phyloP scores from a whole-genome alignment of 2,329 filamentous ascomycete species.

The Rachicladosporium sp. region DNA sequence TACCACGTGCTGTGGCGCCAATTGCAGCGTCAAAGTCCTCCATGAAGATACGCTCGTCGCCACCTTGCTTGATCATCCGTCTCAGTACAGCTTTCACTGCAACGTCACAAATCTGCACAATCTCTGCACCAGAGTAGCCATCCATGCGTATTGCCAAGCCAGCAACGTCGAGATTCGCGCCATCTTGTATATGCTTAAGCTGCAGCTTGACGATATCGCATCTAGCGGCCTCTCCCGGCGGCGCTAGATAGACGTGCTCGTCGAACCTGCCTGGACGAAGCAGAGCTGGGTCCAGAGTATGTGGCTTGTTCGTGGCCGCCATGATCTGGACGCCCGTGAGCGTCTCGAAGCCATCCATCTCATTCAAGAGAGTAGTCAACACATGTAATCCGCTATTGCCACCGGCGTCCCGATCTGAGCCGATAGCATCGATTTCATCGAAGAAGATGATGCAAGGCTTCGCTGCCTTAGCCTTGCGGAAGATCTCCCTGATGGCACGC shows the following conservation, averaged over 20 bases:
- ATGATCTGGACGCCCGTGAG: slow-evolving; percentile 75
- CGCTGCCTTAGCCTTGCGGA: slow-evolving; percentile 72
- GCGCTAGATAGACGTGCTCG: slow-evolving; percentile 71
- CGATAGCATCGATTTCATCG: slow-evolving; percentile 86
- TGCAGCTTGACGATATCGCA: slow-evolving; percentile 64
- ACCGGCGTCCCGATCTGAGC: slow-evolving; percentile 40
- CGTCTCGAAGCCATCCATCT: slow-evolving; percentile 90
- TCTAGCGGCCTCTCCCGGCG: slow-evolving; percentile 60
- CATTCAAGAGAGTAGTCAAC: slow-evolving; percentile 76
- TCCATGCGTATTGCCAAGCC: slow-evolving; percentile 46
- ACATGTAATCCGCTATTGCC: slow-evolving; percentile 57
- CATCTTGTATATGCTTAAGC: slow-evolving; percentile 45
- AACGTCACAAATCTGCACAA: slow-evolving; percentile 45
- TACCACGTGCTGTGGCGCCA: slow-evolving; percentile 38
- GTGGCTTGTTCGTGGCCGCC: slow-evolving; percentile 82
- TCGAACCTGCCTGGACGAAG: slow-evolving; percentile 80
- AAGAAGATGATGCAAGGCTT: slow-evolving; percentile 92
- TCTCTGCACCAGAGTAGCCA: slow-evolving; percentile 77
- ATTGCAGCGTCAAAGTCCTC: slow-evolving; percentile 35
- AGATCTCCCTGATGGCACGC: slow-evolving; percentile 70
- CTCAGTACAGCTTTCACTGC: slow-evolving; percentile 25
- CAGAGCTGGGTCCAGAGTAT: slow-evolving; percentile 73
- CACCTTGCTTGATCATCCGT: slow-evolving; percentile 28
- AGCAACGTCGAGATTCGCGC: slow-evolving; percentile 54
- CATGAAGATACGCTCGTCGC: slow-evolving; percentile 25